Percentiles rank a stretch among this genome's conserved stretches.
Evolutionary conservation across 768 basidiomycete genomes (phyloP).

Genomic region (Mycena rebaudengoi): DNA sequence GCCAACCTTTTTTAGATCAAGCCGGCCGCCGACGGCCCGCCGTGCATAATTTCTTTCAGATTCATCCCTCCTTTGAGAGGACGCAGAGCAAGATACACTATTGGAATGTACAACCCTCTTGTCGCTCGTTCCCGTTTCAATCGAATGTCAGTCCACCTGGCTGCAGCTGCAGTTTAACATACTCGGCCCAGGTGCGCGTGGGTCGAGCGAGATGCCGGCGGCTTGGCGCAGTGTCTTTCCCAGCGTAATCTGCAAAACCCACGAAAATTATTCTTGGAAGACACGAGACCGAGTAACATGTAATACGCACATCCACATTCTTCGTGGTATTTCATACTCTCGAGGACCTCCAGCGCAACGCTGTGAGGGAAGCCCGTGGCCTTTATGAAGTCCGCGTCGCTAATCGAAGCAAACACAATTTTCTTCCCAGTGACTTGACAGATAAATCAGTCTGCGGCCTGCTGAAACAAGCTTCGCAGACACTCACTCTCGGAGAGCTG

Average conservation of each 20-base stretch:
- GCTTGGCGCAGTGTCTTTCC: conserved; percentile 2
- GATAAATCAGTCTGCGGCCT: neutral
- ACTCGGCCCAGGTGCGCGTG: conserved; percentile 16
- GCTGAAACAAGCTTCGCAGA: no score
- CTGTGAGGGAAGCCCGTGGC: conserved; percentile 4
- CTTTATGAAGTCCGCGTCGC: conserved; percentile 9
- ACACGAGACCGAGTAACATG: neutral
- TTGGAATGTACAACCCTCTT: neutral
- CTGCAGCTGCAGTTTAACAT: conserved; percentile 16
- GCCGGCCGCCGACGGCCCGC: no score
- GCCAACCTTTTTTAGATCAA: no score
- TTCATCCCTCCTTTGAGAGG: no score
- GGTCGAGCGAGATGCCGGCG: conserved; percentile 8
- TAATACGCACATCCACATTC: conserved; percentile 12
- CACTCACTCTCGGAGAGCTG: conserved; percentile 14
- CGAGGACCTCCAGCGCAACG: conserved; percentile 15
- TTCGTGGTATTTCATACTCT: conserved; percentile 22
- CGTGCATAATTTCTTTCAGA: no score
- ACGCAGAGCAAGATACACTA: no score
- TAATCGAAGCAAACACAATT: neutral
- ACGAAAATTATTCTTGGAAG: neutral
- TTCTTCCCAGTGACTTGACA: conserved; percentile 16
- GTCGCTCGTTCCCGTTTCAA: neutral
- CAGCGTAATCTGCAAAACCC: conserved; percentile 4
- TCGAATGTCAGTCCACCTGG: neutral